Evolutionary conservation across 129 eudicot genomes (phyloP).

Genomic region (Pseudognaphalium luteoalbum): DNA sequence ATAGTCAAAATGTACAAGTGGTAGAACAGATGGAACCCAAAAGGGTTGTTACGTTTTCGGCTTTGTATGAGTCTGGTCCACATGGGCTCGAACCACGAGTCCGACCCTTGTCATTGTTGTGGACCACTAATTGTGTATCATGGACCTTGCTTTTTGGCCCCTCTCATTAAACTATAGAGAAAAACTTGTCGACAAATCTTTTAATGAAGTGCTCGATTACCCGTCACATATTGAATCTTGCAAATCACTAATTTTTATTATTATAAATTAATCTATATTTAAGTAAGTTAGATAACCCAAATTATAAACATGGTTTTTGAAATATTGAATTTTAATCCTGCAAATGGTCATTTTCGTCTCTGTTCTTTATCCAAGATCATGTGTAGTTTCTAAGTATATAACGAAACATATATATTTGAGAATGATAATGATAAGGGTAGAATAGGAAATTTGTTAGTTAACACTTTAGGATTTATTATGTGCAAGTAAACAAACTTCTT

Average conservation of each 20-base stretch:
- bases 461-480: too few relatives aligned
- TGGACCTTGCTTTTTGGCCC: slow-evolving; percentile 25
- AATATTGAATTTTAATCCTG: not conserved
- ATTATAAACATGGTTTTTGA: not conserved
- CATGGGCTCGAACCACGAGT: slow-evolving; percentile 12
- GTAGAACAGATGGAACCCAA: not conserved
- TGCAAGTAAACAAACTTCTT: too few relatives aligned
- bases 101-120: not conserved
- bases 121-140: slow-evolving; percentile 23
- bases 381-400: too few relatives aligned
- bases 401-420: not conserved
- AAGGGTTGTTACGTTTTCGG: slow-evolving; percentile 2
- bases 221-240: not conserved
- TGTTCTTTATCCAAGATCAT: not conserved
- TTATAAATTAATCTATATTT: too few relatives aligned
- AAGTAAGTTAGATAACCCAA: too few relatives aligned
- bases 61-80: slow-evolving; percentile 15
- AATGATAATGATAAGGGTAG: too few relatives aligned
- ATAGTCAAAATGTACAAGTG: not conserved
- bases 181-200: not conserved
- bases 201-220: not conserved
- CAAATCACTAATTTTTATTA: too few relatives aligned
- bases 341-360: not conserved
- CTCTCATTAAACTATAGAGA: not conserved
- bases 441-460: too few relatives aligned